phyloP scores from a whole-genome alignment of 129 eudicot species.

The Centella asiatica region DNA sequence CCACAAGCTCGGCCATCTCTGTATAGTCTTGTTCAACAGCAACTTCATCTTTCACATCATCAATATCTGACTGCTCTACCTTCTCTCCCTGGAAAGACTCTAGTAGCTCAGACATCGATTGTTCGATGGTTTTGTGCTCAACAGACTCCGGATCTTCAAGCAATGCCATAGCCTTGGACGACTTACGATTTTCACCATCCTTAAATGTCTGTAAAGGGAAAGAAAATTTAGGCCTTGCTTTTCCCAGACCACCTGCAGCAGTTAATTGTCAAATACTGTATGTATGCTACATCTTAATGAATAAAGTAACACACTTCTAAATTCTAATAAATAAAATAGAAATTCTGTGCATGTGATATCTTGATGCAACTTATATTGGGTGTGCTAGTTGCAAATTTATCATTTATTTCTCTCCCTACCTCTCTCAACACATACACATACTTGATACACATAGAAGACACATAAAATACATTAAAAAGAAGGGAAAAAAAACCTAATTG shows the following conservation, averaged over 20 bases:
- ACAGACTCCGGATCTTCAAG: conserved; percentile 21
- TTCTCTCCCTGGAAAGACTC: conserved; percentile 30
- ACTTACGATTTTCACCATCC: conserved; percentile 15
- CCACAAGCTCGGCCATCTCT: conserved; percentile 47
- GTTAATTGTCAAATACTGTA: background rate
- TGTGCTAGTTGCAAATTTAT: background rate
- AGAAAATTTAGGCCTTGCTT: conserved; percentile 39
- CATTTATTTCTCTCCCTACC: background rate
- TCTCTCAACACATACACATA: background rate
- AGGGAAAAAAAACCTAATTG: no score
- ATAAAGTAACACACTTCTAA: conserved; percentile 15
- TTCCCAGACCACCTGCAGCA: conserved; percentile 49
- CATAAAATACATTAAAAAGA: no score
- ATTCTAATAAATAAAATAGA: background rate
- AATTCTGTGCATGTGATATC: background rate
- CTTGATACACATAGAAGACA: background rate
- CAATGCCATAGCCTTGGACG: conserved; percentile 21
- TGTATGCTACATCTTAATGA: conserved; percentile 8
- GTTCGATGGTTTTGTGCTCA: conserved; percentile 2
- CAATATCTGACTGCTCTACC: conserved; percentile 20
- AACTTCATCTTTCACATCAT: conserved; percentile 22
- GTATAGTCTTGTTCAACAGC: conserved; percentile 13
- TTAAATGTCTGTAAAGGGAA: conserved; percentile 26
- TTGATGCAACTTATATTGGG: conserved; percentile 1
- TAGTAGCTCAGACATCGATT: conserved; percentile 20